Evolutionary conservation across 1,284 basidiomycete species (phyloP).

Genomic region (Lentinula novae-zelandiae): DNA sequence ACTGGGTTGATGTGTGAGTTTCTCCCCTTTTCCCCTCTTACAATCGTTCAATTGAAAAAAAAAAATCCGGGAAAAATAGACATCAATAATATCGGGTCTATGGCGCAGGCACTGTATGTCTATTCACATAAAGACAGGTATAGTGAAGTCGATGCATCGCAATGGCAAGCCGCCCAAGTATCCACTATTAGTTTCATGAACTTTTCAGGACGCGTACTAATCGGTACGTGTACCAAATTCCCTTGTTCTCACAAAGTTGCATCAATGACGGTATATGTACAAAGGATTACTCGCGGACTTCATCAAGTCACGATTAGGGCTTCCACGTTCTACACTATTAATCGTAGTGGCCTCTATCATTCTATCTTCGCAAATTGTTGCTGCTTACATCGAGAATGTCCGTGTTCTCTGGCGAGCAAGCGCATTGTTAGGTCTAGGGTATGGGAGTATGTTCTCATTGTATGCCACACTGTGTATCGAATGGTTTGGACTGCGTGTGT

Average conservation of each 20-base stretch:
- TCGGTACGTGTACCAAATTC: constrained; percentile 41
- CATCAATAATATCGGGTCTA: constrained; percentile 95
- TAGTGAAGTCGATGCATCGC: constrained; percentile 62
- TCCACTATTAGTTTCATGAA: constrained; percentile 84
- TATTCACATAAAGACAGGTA: constrained; percentile 55
- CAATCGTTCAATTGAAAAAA: neutral
- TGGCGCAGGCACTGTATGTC: constrained; percentile 81
- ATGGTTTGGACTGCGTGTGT: constrained; percentile 73
- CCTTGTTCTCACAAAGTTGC: neutral
- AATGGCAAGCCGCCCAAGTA: constrained; percentile 84
- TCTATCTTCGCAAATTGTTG: constrained; percentile 66
- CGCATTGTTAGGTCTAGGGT: constrained; percentile 65
- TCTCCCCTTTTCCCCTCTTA: neutral
- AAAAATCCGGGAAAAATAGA: constrained; percentile 36
- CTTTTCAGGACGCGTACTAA: constrained; percentile 75
- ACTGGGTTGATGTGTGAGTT: constrained; percentile 84
- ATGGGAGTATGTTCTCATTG: constrained; percentile 75
- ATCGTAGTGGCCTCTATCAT: constrained; percentile 64
- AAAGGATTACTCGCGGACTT: constrained; percentile 70
- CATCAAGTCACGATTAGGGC: constrained; percentile 50
- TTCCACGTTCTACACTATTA: constrained; percentile 72
- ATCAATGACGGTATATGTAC: neutral
- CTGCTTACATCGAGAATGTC: constrained; percentile 56
- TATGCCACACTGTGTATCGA: constrained; percentile 73
- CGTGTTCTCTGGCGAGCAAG: constrained; percentile 74